A percentile compares a stretch with the other conserved stretches of the same genome.
phyloP scores from a whole-genome alignment of 1,139 yeast genomes.

The Yamadazyma songkhlaensis region DNA sequence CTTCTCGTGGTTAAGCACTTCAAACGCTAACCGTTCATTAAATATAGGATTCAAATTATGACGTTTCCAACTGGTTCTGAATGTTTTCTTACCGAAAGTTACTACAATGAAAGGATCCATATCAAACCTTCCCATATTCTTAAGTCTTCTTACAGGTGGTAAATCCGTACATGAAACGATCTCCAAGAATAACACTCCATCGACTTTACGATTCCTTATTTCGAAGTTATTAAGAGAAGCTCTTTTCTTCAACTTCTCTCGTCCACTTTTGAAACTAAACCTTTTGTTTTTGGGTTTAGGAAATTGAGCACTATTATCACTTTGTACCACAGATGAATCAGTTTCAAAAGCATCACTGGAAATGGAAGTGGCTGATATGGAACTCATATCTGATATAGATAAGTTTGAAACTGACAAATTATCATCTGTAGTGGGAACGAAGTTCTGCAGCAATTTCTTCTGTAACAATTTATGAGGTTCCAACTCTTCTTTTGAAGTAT shows the following conservation, averaged over 20 bases:
- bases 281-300: constrained; percentile 2
- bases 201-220: constrained; percentile 41
- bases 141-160: constrained; percentile 61
- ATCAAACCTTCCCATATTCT: constrained; percentile 70
- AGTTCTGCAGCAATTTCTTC: constrained; percentile 10
- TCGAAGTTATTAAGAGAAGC: constrained; percentile 22
- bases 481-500: constrained; percentile 6
- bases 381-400: constrained; percentile 6
- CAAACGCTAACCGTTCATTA: constrained; percentile 79
- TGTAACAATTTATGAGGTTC: constrained; percentile 11
- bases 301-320: background rate
- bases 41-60: constrained; percentile 83
- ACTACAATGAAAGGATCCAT: constrained; percentile 97
- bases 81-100: constrained; percentile 86
- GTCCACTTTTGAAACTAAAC: constrained; percentile 9
- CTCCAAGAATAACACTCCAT: constrained; percentile 77
- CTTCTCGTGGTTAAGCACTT: constrained; percentile 64
- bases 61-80: constrained; percentile 79
- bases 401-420: constrained; percentile 1
- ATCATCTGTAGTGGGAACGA: constrained; percentile 1
- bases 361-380: constrained; percentile 4
- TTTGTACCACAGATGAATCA: constrained; percentile 5
- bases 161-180: constrained; percentile 68
- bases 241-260: constrained; percentile 5
- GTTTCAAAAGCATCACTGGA: constrained; percentile 7